Percentiles rank a stretch among this genome's conserved stretches.
These are phyloP conservation scores for Rutidosis leptorrhynchoides DNA, from an alignment of 129 eudicot species.

Conservation along the genomic window DNA sequence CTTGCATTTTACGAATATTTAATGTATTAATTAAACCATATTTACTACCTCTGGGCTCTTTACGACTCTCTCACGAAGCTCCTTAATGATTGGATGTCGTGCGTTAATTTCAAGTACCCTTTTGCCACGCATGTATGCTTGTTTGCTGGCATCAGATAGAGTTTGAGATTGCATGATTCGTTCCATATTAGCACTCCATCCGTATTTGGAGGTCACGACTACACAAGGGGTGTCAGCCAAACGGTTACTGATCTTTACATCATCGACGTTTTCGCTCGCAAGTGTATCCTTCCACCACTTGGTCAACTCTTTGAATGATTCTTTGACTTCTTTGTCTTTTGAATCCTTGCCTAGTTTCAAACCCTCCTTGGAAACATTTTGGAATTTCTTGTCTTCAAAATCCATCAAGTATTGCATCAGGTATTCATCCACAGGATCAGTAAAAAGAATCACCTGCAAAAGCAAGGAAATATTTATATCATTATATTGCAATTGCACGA, in stretches of 20 bases:
- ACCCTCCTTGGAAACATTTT: constrained; percentile 95
- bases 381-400: constrained; percentile 91
- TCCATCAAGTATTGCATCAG: constrained; percentile 97
- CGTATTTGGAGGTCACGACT: constrained; percentile 86
- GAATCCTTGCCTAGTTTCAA: constrained; percentile 83
- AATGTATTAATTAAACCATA: too few species aligned
- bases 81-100: constrained; percentile 90
- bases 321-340: constrained; percentile 78
- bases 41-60: constrained; percentile 71
- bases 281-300: constrained; percentile 96
- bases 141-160: constrained; percentile 75
- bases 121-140: constrained; percentile 94
- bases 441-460: constrained; percentile 79
- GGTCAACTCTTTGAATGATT: constrained; percentile 81
- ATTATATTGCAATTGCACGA: neutral
- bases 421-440: constrained; percentile 94
- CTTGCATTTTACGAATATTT: neutral
- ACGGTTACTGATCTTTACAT: constrained; percentile 95
- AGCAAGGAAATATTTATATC: neutral
- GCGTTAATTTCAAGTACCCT: constrained; percentile 98
- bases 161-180: constrained; percentile 97
- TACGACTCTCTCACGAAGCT: constrained; percentile 79
- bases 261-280: constrained; percentile 77
- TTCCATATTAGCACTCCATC: constrained; percentile 98
- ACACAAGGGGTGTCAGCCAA: constrained; percentile 95